Evolutionary conservation across 495 filamentous ascomycete species (phyloP).

Genomic region (Podospora tetraspora): DNA sequence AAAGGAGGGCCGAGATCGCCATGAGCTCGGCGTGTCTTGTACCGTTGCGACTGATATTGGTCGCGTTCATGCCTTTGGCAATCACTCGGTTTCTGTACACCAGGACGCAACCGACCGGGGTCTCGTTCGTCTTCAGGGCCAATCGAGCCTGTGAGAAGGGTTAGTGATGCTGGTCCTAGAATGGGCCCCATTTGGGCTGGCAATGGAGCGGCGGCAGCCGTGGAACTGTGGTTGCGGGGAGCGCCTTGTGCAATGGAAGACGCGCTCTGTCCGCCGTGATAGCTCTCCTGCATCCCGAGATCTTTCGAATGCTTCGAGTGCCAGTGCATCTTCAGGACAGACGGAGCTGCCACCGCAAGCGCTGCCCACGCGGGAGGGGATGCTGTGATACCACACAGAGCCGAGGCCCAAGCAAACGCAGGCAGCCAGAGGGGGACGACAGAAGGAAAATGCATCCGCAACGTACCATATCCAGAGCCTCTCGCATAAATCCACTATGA

Average conservation of each 20-base stretch:
- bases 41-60: conserved; percentile 79
- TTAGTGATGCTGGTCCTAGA: background rate
- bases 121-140: conserved; percentile 78
- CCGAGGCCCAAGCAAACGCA: background rate
- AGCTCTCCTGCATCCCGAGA: background rate
- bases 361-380: background rate
- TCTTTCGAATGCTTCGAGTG: background rate
- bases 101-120: conserved; percentile 92
- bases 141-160: conserved; percentile 57
- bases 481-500: conserved; percentile 62
- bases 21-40: conserved; percentile 94
- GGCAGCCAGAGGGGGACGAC: background rate
- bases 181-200: background rate
- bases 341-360: background rate
- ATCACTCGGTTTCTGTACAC: conserved; percentile 70
- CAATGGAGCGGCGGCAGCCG: background rate
- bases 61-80: conserved; percentile 89
- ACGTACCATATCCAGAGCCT: conserved; percentile 63
- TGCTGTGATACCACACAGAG: conserved; percentile 1
- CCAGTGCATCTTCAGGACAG: background rate
- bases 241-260: background rate
- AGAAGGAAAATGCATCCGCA: background rate
- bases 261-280: background rate
- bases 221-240: background rate
- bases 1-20: conserved; percentile 60